These are phyloP conservation scores for Debaryomyces coudertii DNA, from an alignment of 1,139 yeast species.

Conservation along the genomic window DNA sequence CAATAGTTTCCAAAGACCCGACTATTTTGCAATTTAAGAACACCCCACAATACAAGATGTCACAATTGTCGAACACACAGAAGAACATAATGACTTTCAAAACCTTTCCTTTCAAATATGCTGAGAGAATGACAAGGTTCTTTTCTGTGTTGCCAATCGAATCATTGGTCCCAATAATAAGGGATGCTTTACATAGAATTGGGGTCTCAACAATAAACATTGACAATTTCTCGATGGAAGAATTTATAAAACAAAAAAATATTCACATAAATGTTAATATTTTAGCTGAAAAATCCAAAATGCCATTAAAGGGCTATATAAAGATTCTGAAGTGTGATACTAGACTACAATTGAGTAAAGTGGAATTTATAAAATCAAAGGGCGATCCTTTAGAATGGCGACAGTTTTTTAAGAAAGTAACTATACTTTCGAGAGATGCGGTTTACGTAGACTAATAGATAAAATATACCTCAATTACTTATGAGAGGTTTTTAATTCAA, in stretches of 20 bases:
- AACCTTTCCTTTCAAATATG: slow-evolving; percentile 7
- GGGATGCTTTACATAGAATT: slow-evolving; percentile 40
- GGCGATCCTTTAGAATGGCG: slow-evolving; percentile 77
- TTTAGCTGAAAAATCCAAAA: slow-evolving; percentile 45
- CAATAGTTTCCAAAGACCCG: slow-evolving; percentile 49
- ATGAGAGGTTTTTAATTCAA: too few relatives aligned
- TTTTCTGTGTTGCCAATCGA: slow-evolving; percentile 48
- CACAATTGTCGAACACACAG: slow-evolving; percentile 10
- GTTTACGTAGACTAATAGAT: slow-evolving; percentile 34
- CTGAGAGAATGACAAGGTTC: slow-evolving; percentile 50
- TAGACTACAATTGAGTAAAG: slow-evolving; percentile 37
- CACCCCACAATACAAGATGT: slow-evolving; percentile 6
- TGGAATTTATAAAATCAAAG: slow-evolving; percentile 53
- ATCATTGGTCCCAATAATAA: slow-evolving; percentile 40
- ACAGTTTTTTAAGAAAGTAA: slow-evolving; percentile 56
- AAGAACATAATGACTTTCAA: slow-evolving; percentile 18
- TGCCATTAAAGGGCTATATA: slow-evolving; percentile 51
- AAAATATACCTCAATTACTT: neutral
- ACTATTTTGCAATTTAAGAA: slow-evolving; percentile 51
- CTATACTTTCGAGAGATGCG: slow-evolving; percentile 55
- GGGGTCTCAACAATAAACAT: slow-evolving; percentile 33
- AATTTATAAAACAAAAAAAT: neutral
- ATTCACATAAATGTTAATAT: slow-evolving; percentile 12
- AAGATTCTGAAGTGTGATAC: slow-evolving; percentile 29
- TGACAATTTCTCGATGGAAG: slow-evolving; percentile 13